Evolutionary conservation across 2,329 filamentous ascomycete species (phyloP).

Genomic region (Colletotrichum magnum): DNA sequence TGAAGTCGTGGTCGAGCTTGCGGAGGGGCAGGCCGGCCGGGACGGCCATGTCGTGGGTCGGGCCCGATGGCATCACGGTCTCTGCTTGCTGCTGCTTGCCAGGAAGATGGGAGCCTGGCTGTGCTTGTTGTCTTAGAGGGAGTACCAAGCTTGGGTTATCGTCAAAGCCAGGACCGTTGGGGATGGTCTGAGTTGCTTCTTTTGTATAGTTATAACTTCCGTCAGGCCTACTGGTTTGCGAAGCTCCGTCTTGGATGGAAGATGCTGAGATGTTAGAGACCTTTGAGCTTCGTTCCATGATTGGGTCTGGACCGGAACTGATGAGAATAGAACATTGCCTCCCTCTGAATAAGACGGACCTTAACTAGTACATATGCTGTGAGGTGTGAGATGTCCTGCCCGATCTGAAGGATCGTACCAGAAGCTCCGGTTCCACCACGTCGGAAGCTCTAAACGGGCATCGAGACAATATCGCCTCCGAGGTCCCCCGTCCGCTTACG

Average conservation of each 20-base stretch:
- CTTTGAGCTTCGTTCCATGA: too few relatives aligned
- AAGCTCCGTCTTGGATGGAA: too few relatives aligned
- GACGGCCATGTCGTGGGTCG: neutral
- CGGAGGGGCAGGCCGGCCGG: slow-evolving; percentile 17
- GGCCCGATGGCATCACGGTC: neutral
- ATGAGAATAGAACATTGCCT: too few relatives aligned
- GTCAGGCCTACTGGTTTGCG: neutral
- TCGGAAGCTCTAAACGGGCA: neutral
- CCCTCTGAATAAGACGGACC: too few relatives aligned
- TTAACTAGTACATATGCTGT: neutral
- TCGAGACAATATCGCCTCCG: neutral
- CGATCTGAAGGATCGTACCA: neutral
- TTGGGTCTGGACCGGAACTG: too few relatives aligned
- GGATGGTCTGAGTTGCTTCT: neutral
- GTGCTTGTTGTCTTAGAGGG: too few relatives aligned
- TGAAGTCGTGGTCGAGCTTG: slow-evolving; percentile 44
- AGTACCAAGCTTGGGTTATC: too few relatives aligned
- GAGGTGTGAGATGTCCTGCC: neutral
- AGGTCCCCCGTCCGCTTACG: neutral
- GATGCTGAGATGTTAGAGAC: too few relatives aligned
- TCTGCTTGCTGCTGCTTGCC: too few relatives aligned
- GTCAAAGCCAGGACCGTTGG: too few relatives aligned
- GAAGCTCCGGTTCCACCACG: neutral
- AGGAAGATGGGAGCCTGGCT: too few relatives aligned
- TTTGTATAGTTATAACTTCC: neutral